Evolutionary conservation across 1,284 basidiomycete species (phyloP).

Genomic region (Meira miltonrushii): DNA sequence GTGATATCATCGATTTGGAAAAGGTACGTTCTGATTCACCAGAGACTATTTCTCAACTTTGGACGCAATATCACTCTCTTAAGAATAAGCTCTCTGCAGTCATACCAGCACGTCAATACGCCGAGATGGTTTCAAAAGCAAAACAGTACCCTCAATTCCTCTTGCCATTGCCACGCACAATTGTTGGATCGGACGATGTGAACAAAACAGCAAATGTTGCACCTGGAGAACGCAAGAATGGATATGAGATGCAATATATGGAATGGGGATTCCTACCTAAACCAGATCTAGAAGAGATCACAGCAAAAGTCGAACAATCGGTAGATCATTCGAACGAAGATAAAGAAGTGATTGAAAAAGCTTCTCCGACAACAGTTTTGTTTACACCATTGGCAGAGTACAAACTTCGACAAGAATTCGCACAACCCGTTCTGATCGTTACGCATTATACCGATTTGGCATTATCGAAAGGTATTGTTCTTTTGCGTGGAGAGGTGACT

Average conservation of each 20-base stretch:
- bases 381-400: conserved; percentile 94
- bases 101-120: conserved; percentile 37
- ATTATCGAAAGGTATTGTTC: conserved; percentile 71
- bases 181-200: conserved; percentile 18
- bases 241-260: conserved; percentile 48
- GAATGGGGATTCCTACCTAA: conserved; percentile 42
- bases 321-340: not conserved
- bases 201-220: conserved; percentile 12
- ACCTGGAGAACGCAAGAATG: conserved; percentile 20
- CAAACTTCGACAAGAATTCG: conserved; percentile 77
- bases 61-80: conserved; percentile 48
- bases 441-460: conserved; percentile 89
- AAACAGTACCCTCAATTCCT: conserved; percentile 46
- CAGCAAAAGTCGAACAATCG: conserved; percentile 46
- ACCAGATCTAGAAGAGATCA: conserved; percentile 8
- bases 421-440: conserved; percentile 82
- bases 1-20: conserved; percentile 35
- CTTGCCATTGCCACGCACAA: conserved; percentile 39
- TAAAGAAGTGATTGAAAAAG: conserved; percentile 1
- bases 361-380: conserved; percentile 60
- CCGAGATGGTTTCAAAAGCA: conserved; percentile 31
- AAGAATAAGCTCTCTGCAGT: conserved; percentile 50
- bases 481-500: conserved; percentile 88
- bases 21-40: conserved; percentile 30
- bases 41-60: conserved; percentile 41